Base-by-base conservation (phyloP, 2,329 filamentous ascomycete species). In the Colletotrichum agaves region DNA sequence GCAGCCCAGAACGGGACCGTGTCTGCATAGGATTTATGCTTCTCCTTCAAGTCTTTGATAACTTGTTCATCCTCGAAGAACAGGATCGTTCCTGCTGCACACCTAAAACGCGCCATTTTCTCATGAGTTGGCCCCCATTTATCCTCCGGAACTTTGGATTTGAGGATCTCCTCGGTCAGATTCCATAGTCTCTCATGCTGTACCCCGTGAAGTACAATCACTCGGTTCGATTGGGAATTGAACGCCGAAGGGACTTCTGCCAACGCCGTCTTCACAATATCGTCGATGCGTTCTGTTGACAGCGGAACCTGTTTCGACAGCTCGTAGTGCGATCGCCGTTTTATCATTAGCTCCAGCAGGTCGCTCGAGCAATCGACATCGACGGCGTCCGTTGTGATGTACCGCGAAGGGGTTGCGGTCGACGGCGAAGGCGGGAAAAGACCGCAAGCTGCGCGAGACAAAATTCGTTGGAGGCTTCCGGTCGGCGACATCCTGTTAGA, bases 111-210 rank as follows among this genome's bases (percentile, higher is more conserved):
- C 71, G 74, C 77, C 69, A 85, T 75, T 73, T 80, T 80, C 72
- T 73, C 69, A 63, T 71, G 74, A 8, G 82, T 92, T 71, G 77
- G 60, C 75, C 87, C 80, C 83, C 87, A 94, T 69, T 82, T 76
- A 12, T 90, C 90, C 3, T 80, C 84, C 33, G 91, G 88, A 19
- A 96, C 89, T 66, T 93, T 86, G 19, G 83, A 82, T 82, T 90
- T 89, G 63, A 95, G 84, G 57, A 86, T 81, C 27, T 90, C 88
- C 68, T 83, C 80, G 61, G 89, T 85, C 67, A 93, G 84, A 77
- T 93, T 90, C 95, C 94, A 98, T 73, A 97, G 88, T 82, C 92
- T 91, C 74, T 94, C 90, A 83, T 98, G 94, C 79, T 97, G 92
- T 69, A 87, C 87, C 74, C 91, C 90, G 75, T 96, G 85, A 61